phyloP scores from a whole-genome alignment of 768 basidiomycete genomes.

The Suillus plorans region DNA sequence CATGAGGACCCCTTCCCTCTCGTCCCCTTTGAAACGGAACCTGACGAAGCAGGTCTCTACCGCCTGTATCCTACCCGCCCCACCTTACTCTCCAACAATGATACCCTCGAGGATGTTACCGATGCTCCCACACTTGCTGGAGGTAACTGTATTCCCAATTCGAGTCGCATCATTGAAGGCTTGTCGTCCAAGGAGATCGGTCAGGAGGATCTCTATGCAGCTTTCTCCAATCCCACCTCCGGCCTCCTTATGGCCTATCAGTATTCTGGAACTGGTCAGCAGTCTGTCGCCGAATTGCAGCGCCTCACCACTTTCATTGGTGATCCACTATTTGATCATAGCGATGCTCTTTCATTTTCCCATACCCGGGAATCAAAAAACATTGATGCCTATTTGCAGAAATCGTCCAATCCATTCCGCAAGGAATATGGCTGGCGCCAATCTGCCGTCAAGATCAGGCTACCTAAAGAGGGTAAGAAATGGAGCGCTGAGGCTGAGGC shows the following conservation, averaged over 20 bases:
- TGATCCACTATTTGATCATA: slow-evolving; percentile 20
- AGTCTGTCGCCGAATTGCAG: slow-evolving; percentile 28
- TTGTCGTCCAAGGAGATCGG: neutral
- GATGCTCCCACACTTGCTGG: slow-evolving; percentile 3
- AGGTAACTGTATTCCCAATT: neutral
- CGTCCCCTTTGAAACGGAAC: neutral
- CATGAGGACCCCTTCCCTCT: neutral
- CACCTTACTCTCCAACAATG: neutral
- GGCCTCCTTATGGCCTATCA: slow-evolving; percentile 33
- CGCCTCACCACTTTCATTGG: slow-evolving; percentile 24
- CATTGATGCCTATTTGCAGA: slow-evolving; percentile 4
- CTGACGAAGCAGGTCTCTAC: slow-evolving; percentile 5
- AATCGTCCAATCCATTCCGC: slow-evolving; percentile 12
- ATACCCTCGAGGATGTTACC: neutral
- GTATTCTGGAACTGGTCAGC: slow-evolving; percentile 25
- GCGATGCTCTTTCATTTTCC: slow-evolving; percentile 21
- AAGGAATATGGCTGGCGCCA: slow-evolving; percentile 21
- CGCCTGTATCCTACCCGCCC: slow-evolving; percentile 6
- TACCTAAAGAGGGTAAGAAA: neutral
- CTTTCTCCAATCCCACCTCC: slow-evolving; percentile 21
- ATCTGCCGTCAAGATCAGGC: slow-evolving; percentile 18
- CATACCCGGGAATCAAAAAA: slow-evolving; percentile 1
- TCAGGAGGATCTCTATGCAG: slow-evolving; percentile 1
- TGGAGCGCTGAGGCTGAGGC: neutral
- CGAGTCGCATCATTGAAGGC: neutral